Base-by-base conservation (phyloP, 116 monocot species). In the Posidonia oceanica region DNA sequence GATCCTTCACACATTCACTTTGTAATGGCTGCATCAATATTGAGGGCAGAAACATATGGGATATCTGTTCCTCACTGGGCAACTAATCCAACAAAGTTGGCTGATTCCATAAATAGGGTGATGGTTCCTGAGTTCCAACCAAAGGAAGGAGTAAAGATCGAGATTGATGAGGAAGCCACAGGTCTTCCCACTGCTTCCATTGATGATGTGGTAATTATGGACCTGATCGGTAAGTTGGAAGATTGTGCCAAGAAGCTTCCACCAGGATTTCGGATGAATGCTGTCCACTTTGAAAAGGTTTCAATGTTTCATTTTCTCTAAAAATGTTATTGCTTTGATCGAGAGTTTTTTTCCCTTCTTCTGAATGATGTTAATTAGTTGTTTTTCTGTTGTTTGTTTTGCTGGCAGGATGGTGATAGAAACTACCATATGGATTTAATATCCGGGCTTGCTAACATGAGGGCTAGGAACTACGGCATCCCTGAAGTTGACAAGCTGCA, bases 361-460 rank as follows among this genome's bases (percentile, higher is more conserved):
- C n/a, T n/a, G n/a, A n/a, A n/a, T n/a, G n/a, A n/a, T 29, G 29
- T 1, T 29, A 29, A 29, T 29, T 29, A 29, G 29, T 48, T 48
- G 0, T 48, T 12, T 48, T 48, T 10, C 48, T 48, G 7, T 48
- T 48, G 3, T 48, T 7, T 48, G 3, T 48, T 48, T 48, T 10
- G 7, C 48, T 48, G 11, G 12, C 75, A 83, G 83, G 83, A 83
- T 54, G 79, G 76, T 54, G 79, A 79, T 48, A 79, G 76, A 11
- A 83, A 83, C 54, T 83, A 69, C 72, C 83, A 83, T 12, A 83
- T 79, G 79, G 83, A 83, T 16, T 17, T 79, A 52, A 83, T 83
- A 13, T 68, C 79, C 11, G 79, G 75, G 20, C 59, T 79, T n/a
- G 83, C 83, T 14, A 76, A 83, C 64, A 82, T 82, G 82, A 61